These are phyloP conservation scores for Gnetum montanum DNA, from an alignment of 75 land plant species.

Conservation along the genomic window DNA sequence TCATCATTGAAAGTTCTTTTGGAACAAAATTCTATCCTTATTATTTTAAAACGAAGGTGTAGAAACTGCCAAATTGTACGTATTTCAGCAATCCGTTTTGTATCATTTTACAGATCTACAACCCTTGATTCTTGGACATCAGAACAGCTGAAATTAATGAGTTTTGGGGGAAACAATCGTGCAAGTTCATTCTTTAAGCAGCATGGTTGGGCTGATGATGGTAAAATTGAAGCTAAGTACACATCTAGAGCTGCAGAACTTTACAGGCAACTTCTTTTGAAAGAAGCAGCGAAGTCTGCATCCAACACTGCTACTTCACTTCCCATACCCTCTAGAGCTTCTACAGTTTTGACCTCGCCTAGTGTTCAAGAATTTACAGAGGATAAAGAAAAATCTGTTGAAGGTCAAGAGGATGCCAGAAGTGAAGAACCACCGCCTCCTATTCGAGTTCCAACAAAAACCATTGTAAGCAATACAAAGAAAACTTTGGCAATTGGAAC, in stretches of 20 bases:
- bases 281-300: slow-evolving; percentile 29
- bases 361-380: slow-evolving; percentile 6
- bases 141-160: slow-evolving; percentile 38
- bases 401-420: slow-evolving; percentile 8
- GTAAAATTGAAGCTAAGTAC: slow-evolving; percentile 45
- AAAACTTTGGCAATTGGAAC: slow-evolving; percentile 28
- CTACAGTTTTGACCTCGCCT: slow-evolving; percentile 1
- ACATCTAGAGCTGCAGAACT: slow-evolving; percentile 51
- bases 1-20: too few species aligned
- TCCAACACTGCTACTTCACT: slow-evolving; percentile 7
- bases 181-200: slow-evolving; percentile 40
- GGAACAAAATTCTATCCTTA: too few species aligned
- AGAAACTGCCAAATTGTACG: too few species aligned
- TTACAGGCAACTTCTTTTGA: slow-evolving; percentile 39
- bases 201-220: slow-evolving; percentile 51
- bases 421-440: slow-evolving; percentile 9
- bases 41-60: too few species aligned
- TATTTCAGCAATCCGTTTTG: too few species aligned
- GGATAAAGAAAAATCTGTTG: slow-evolving; percentile 8
- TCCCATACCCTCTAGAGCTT: slow-evolving; percentile 8
- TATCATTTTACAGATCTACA: slow-evolving; percentile 41
- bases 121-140: slow-evolving; percentile 39
- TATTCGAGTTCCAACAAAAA: slow-evolving; percentile 3
- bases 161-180: slow-evolving; percentile 42
- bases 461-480: slow-evolving; percentile 3